Percentiles rank a stretch among this genome's conserved stretches.
phyloP scores from a whole-genome alignment of 2,329 filamentous ascomycete genomes.

The Penicillium sp. region DNA sequence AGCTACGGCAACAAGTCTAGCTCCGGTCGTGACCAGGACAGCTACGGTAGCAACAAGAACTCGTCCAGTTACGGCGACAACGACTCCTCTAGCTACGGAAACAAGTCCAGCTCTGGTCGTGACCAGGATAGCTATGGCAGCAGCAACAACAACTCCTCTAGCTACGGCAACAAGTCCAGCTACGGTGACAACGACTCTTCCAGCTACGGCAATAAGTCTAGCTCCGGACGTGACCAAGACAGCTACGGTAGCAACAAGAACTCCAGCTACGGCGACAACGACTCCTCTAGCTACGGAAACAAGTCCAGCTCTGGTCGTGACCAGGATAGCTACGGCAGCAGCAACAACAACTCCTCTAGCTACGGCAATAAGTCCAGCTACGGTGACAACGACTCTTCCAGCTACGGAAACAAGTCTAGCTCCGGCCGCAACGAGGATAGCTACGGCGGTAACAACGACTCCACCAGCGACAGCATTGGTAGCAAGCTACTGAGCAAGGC shows the following conservation, averaged over 20 bases:
- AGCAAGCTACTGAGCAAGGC: background rate
- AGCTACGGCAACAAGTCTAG: background rate
- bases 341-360: background rate
- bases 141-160: background rate
- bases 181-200: background rate
- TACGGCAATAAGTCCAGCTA: background rate
- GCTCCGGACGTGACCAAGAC: background rate
- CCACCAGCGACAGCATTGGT: background rate
- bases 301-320: background rate
- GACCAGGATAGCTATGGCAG: background rate
- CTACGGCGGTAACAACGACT: background rate
- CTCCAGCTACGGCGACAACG: background rate
- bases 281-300: constrained; percentile 1
- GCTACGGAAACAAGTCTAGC: background rate
- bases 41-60: background rate
- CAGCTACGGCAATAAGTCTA: background rate
- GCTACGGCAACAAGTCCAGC: background rate
- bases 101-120: background rate
- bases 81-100: background rate
- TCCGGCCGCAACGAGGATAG: background rate
- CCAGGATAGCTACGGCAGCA: background rate
- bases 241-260: background rate
- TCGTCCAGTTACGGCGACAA: background rate
- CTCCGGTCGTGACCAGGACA: background rate
- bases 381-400: background rate